phyloP scores from a whole-genome alignment of 768 basidiomycete genomes.

The Amanita subjunquillea region DNA sequence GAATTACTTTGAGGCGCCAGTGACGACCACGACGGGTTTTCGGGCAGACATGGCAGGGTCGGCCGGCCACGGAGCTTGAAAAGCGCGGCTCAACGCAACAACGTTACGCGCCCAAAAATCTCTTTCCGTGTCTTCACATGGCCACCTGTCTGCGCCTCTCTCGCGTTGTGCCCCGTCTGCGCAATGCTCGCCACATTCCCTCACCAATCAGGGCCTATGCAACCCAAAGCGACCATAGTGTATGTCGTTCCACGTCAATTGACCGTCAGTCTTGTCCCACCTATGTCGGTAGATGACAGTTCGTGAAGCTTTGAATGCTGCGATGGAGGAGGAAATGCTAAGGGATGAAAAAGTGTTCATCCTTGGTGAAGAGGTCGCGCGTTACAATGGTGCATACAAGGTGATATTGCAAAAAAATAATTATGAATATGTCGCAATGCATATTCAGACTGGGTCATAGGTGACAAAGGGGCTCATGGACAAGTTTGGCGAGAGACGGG shows the following conservation, averaged over 20 bases:
- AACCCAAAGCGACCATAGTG: slow-evolving; percentile 35
- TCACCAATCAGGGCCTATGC: slow-evolving; percentile 52
- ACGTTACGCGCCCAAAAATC: slow-evolving; percentile 1
- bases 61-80: slow-evolving; percentile 9
- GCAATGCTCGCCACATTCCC: slow-evolving; percentile 35
- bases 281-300: slow-evolving; percentile 73
- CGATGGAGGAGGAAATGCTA: slow-evolving; percentile 99
- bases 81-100: slow-evolving; percentile 5
- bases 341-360: slow-evolving; percentile 93
- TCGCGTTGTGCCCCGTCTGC: slow-evolving; percentile 51
- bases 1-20: slow-evolving; percentile 73
- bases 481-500: slow-evolving; percentile 98
- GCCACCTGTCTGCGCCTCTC: slow-evolving; percentile 52
- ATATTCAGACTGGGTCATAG: slow-evolving; percentile 27
- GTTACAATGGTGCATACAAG: slow-evolving; percentile 98
- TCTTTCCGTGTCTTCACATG: slow-evolving; percentile 31
- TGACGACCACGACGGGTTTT: slow-evolving; percentile 58
- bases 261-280: background rate
- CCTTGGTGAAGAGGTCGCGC: slow-evolving; percentile 95
- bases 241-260: slow-evolving; percentile 13
- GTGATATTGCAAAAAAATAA: slow-evolving; percentile 24
- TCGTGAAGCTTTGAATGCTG: slow-evolving; percentile 92
- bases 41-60: slow-evolving; percentile 8
- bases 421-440: background rate
- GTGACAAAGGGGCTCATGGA: slow-evolving; percentile 97